Conservation (phyloP, 2,329 filamentous ascomycete genomes). For the Monilinia fructicola region DNA sequence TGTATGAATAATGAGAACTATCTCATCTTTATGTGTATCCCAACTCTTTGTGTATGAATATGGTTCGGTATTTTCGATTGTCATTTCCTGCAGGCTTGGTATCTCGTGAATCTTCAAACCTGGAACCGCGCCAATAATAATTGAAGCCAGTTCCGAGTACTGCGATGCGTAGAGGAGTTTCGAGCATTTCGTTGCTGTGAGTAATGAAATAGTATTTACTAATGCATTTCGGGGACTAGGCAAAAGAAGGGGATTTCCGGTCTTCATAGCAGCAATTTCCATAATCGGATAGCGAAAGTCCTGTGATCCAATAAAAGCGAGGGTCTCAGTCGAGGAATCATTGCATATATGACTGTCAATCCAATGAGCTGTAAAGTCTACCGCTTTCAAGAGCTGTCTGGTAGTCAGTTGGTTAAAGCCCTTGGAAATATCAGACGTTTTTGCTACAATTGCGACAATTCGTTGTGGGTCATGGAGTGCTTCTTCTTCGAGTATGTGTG, state of each 20-base stretch:
- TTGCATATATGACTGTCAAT: constrained; percentile 22
- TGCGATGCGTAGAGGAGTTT: constrained; percentile 27
- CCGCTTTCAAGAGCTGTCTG: constrained; percentile 27
- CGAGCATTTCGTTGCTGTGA: constrained; percentile 26
- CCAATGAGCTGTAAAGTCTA: constrained; percentile 33
- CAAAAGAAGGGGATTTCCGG: constrained; percentile 28
- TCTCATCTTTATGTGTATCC: constrained; percentile 42
- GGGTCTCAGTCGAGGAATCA: constrained; percentile 9
- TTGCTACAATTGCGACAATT: constrained; percentile 27
- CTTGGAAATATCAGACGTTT: constrained; percentile 17
- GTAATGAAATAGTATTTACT: constrained; percentile 28
- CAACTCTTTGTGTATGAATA: constrained; percentile 42
- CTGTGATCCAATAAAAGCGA: constrained; percentile 33
- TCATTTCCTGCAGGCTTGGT: constrained; percentile 37
- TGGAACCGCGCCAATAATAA: constrained; percentile 9
- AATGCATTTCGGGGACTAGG: constrained; percentile 30
- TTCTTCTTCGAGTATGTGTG: constrained; percentile 28
- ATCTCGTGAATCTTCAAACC: constrained; percentile 25
- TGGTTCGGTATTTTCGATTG: constrained; percentile 25
- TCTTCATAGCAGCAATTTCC: constrained; percentile 23
- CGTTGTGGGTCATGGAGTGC: constrained; percentile 23
- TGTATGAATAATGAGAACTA: constrained; percentile 40
- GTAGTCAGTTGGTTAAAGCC: constrained; percentile 27
- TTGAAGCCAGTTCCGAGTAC: constrained; percentile 19
- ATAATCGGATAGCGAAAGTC: constrained; percentile 33